Conservation (phyloP, 306 rosid species). For the Quercus parvula region DNA sequence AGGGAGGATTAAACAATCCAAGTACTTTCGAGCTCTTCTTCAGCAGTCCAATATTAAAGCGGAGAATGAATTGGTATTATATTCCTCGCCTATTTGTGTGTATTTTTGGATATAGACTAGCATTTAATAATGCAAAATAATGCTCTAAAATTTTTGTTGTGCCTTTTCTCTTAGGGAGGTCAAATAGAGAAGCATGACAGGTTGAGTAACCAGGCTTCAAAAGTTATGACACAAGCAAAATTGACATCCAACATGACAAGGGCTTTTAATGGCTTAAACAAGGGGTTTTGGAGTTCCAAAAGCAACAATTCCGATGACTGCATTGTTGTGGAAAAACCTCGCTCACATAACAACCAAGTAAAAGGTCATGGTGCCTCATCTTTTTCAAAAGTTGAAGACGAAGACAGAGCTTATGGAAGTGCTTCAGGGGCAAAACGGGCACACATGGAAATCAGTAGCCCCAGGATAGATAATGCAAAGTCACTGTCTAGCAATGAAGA, state of each 20-base stretch:
- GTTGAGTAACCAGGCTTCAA: slow-evolving; percentile 30
- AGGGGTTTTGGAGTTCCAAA: slow-evolving; percentile 35
- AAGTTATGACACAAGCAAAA: slow-evolving; percentile 52
- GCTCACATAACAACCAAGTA: slow-evolving; percentile 24
- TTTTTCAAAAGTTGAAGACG: slow-evolving; percentile 47
- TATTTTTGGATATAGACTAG: neutral
- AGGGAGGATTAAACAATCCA: slow-evolving; percentile 68
- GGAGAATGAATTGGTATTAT: slow-evolving; percentile 41
- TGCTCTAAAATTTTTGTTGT: neutral
- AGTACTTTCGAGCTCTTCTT: slow-evolving; percentile 61
- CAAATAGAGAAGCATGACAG: slow-evolving; percentile 42
- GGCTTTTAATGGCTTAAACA: slow-evolving; percentile 34
- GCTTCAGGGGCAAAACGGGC: slow-evolving; percentile 48
- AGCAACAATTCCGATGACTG: slow-evolving; percentile 47
- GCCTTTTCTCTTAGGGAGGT: slow-evolving; percentile 38
- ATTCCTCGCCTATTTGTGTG: neutral
- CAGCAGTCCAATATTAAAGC: slow-evolving; percentile 42
- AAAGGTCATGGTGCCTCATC: slow-evolving; percentile 40
- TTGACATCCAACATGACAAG: slow-evolving; percentile 39
- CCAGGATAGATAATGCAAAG: slow-evolving; percentile 43
- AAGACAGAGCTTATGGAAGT: slow-evolving; percentile 52
- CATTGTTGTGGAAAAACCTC: slow-evolving; percentile 49
- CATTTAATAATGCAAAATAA: neutral
- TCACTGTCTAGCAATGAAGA: slow-evolving; percentile 65
- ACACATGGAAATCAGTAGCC: slow-evolving; percentile 53